Base-by-base conservation (phyloP, 2,329 filamentous ascomycete genomes). In the Thielaviopsis punctulata region DNA sequence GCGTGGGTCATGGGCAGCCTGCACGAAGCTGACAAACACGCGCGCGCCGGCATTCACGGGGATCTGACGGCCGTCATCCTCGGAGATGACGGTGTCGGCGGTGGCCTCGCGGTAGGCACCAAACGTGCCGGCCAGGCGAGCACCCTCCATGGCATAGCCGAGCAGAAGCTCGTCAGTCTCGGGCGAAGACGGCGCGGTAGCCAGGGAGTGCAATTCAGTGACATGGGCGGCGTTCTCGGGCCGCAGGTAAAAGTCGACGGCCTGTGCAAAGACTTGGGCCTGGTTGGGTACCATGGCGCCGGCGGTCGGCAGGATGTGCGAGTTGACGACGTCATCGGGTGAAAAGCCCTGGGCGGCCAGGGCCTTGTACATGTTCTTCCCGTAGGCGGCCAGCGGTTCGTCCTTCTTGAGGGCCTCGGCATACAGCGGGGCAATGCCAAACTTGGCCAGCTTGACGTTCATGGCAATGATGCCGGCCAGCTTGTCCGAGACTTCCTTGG, bases 241-340 rank as follows among this genome's bases (percentile, higher is more conserved):
- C 0, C 76, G 74, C 4, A 88, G 71, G 61, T 84, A 88, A 66
- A 77, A 87, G 61, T 88, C 83, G 18, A 87, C 69, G 1, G 82
- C 72, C 66, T 85, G 81, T 1, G 81, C 77, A 61, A 88, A 86
- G 72, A 83, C 70, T 60, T 84, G 77, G 1, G 76, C 79, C 62
- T 88, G 82, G 59, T 79, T 84, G 1, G 84, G 79, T 7, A 85
- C 79, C 63, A 83, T 75, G 1, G 80, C 76, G 3, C 73, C 73
- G 0, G 79, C 77, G 0, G 79, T 79, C 0, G 84, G 84, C 48
- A 88, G 60, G 39, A 88, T 73, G 61, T 86, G 80, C 22, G 73
- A 74, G 76, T 79, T 86, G 0, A 82, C 78, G 56, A 88, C 78
- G 49, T 88, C 80, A 22, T 79, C 71, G 2, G 72, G 67, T 50